A percentile compares a stretch with the other conserved stretches of the same genome.
Evolutionary conservation across 2,329 filamentous ascomycete genomes (phyloP).

Genomic region (Apiospora phragmitis): DNA sequence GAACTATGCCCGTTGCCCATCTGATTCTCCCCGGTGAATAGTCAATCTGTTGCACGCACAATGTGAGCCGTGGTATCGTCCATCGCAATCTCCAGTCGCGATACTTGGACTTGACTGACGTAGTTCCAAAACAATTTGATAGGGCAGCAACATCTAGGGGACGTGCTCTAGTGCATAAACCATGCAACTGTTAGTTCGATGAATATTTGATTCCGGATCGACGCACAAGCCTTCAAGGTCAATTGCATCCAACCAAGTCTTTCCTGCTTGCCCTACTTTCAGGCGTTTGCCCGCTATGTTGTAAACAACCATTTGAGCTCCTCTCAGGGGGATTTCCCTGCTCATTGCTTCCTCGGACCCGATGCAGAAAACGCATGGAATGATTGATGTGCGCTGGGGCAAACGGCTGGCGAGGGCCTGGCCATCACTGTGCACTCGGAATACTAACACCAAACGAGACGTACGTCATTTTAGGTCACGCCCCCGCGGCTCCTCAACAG

Average conservation of each 20-base stretch:
- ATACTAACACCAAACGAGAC: background rate
- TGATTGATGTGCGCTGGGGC: background rate
- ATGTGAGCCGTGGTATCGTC: background rate
- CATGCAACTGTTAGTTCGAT: background rate
- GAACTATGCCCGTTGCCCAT: background rate
- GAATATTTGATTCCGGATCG: background rate
- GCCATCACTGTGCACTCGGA: background rate
- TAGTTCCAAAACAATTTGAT: background rate
- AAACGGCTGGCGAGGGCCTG: background rate
- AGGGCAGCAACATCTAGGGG: conserved; percentile 5
- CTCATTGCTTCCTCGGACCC: background rate
- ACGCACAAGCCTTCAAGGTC: conserved; percentile 1
- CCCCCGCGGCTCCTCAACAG: background rate
- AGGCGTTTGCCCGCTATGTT: background rate
- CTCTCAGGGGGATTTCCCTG: background rate
- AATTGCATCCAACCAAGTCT: background rate
- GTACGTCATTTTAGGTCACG: conserved; percentile 8
- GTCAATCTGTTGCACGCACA: background rate
- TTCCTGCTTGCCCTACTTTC: background rate
- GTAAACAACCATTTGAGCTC: background rate
- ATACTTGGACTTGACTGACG: conserved; percentile 1
- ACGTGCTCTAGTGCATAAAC: conserved; percentile 2
- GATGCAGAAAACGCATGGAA: background rate
- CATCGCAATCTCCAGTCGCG: background rate
- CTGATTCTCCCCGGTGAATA: background rate